These are phyloP conservation scores for Mangifera indica DNA, from an alignment of 345 rosid genomes.

Conservation along the genomic window DNA sequence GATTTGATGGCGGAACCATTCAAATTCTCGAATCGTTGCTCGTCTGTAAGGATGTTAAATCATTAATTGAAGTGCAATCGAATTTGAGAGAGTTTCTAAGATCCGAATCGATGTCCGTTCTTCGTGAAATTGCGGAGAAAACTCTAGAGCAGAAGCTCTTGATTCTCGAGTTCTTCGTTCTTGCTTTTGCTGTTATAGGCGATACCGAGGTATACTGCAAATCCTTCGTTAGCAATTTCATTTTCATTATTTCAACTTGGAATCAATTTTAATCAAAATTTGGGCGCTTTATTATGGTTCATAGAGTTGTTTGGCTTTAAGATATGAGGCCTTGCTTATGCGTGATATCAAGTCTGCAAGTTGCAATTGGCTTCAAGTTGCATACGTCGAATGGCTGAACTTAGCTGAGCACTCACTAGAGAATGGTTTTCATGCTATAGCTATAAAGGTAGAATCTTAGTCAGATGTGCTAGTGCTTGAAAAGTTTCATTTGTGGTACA, in stretches of 20 bases:
- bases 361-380: constrained; percentile 51
- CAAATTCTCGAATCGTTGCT: constrained; percentile 55
- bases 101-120: constrained; percentile 35
- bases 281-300: neutral
- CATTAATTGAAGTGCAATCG: constrained; percentile 36
- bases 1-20: constrained; percentile 61
- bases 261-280: no score
- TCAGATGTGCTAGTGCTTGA: no score
- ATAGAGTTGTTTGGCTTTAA: constrained; percentile 74
- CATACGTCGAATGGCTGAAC: constrained; percentile 56
- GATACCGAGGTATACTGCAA: no score
- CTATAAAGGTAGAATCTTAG: constrained; percentile 44
- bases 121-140: constrained; percentile 42
- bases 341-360: constrained; percentile 51
- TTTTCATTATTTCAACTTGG: no score
- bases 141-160: constrained; percentile 52
- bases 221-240: no score
- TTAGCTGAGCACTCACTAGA: constrained; percentile 62
- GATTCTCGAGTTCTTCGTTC: constrained; percentile 69
- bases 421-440: constrained; percentile 52
- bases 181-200: constrained; percentile 56
- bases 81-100: constrained; percentile 49
- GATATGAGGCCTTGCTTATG: constrained; percentile 66
- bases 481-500: no score
- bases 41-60: constrained; percentile 50